phyloP scores from a whole-genome alignment of 192 early-diverging fungal species.

The Backusella mclennaniae region DNA sequence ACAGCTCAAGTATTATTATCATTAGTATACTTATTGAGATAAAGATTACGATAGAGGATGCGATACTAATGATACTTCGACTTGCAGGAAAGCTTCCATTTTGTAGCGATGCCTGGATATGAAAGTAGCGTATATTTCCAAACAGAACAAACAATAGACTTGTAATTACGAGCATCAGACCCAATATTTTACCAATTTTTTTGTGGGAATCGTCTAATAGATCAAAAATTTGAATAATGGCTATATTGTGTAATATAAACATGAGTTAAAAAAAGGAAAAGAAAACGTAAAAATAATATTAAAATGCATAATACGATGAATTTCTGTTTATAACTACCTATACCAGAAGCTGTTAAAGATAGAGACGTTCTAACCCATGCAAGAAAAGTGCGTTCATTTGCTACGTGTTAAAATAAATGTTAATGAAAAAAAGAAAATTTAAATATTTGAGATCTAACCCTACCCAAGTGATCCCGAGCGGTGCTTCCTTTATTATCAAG shows the following conservation, averaged over 20 bases:
- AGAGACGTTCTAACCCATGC: background rate
- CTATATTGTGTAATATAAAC: background rate
- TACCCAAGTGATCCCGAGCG: background rate
- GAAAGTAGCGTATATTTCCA: background rate
- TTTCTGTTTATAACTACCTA: background rate
- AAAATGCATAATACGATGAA: background rate
- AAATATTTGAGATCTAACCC: background rate
- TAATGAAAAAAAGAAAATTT: background rate
- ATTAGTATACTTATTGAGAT: background rate
- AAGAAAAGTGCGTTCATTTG: background rate
- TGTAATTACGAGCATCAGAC: background rate
- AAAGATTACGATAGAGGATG: background rate
- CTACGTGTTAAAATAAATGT: background rate
- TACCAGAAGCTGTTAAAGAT: background rate
- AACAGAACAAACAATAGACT: background rate
- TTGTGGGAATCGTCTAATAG: background rate
- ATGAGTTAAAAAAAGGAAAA: background rate
- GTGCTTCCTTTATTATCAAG: background rate
- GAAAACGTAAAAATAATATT: background rate
- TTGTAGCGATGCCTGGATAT: background rate
- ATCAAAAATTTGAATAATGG: background rate
- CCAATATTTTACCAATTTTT: background rate
- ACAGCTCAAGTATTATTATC: background rate
- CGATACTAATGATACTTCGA: background rate
- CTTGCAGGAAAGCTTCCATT: background rate